These are phyloP conservation scores for Fusarium continuum DNA, from an alignment of 2,329 filamentous ascomycete genomes.

Conservation along the genomic window DNA sequence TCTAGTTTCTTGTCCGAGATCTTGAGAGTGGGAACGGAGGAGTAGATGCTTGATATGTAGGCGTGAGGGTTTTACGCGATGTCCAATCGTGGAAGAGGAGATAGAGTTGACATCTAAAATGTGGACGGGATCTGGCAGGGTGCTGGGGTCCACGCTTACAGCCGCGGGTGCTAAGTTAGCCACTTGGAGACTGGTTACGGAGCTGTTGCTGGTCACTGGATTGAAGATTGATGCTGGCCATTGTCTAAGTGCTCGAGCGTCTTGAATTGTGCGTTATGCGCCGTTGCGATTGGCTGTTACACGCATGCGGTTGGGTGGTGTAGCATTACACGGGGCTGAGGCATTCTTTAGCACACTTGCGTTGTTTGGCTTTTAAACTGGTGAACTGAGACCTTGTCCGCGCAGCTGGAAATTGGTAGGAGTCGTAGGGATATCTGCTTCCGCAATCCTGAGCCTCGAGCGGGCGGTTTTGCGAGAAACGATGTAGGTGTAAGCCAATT, in stretches of 20 bases:
- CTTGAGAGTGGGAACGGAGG: background rate
- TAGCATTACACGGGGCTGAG: background rate
- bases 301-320: background rate
- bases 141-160: background rate
- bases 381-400: too few relatives aligned
- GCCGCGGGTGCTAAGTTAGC: background rate
- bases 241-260: background rate
- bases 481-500: background rate
- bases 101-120: constrained; percentile 10
- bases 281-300: background rate
- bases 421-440: background rate
- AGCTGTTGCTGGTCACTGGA: background rate
- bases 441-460: background rate
- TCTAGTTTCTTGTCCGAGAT: background rate
- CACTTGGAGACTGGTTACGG: background rate
- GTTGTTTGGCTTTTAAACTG: too few relatives aligned
- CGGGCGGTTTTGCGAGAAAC: too few relatives aligned
- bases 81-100: background rate
- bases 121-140: background rate
- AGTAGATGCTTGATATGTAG: background rate
- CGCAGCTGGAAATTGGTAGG: background rate
- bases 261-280: background rate
- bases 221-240: background rate
- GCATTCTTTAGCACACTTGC: background rate
- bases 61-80: background rate